phyloP scores from a whole-genome alignment of 345 rosid species.

The Eucalyptus erythrocorys region DNA sequence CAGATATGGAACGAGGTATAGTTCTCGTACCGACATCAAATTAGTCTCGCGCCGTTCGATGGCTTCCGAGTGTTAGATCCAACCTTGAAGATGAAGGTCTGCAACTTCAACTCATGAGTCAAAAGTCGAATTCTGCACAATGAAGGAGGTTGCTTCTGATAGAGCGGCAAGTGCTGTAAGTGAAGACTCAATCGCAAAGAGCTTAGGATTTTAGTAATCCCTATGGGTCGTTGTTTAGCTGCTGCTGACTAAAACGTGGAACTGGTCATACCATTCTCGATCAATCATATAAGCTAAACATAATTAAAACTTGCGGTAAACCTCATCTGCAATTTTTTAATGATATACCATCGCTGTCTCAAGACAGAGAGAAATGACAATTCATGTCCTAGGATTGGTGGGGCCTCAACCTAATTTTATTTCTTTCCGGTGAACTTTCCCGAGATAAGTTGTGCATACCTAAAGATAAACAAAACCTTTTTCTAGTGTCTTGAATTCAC shows the following conservation, averaged over 20 bases:
- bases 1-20: not conserved
- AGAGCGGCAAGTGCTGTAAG: not conserved
- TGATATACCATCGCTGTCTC: not conserved
- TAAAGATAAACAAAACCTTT: not conserved
- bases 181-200: not conserved
- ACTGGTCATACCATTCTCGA: not conserved
- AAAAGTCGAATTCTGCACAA: not conserved
- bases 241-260: not conserved
- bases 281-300: not conserved
- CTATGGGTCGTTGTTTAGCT: not conserved
- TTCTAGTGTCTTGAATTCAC: not conserved
- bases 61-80: not conserved
- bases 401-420: not conserved
- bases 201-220: not conserved
- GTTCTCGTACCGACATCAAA: not conserved
- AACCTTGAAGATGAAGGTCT: not conserved
- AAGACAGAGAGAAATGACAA: not conserved
- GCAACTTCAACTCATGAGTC: not conserved
- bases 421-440: not conserved
- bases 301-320: not conserved
- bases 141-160: not conserved
- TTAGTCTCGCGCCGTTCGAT: not conserved
- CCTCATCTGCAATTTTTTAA: not conserved
- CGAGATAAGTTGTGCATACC: not conserved
- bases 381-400: not conserved